Percentiles rank a stretch among this genome's conserved stretches.
Evolutionary conservation across 2,329 filamentous ascomycete species (phyloP).

Genomic region (Cladosporium colombiae): DNA sequence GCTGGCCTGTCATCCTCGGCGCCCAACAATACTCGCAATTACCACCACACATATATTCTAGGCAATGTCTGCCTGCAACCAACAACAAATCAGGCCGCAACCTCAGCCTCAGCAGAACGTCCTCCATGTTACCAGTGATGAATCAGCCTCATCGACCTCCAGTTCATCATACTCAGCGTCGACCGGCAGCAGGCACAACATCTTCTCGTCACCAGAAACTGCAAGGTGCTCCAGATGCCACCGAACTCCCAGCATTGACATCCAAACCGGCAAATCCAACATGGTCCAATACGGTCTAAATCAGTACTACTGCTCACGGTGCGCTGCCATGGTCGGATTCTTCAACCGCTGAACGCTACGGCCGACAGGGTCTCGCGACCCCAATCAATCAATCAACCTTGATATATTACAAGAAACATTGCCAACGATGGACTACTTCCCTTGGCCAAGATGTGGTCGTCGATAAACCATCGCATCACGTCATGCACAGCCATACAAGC

Average conservation of each 20-base stretch:
- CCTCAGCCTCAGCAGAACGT: slow-evolving; percentile 38
- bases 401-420: background rate
- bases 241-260: slow-evolving; percentile 37
- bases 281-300: slow-evolving; percentile 42
- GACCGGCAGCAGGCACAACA: slow-evolving; percentile 24
- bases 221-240: slow-evolving; percentile 41
- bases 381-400: background rate
- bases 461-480: background rate
- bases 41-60: background rate
- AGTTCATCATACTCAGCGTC: slow-evolving; percentile 24
- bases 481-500: background rate
- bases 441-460: background rate
- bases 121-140: slow-evolving; percentile 35
- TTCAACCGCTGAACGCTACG: slow-evolving; percentile 30
- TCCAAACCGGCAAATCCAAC: slow-evolving; percentile 37
- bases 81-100: slow-evolving; percentile 27
- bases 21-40: background rate
- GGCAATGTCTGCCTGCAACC: slow-evolving; percentile 9
- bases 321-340: slow-evolving; percentile 39
- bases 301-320: slow-evolving; percentile 41
- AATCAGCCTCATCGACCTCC: slow-evolving; percentile 27
- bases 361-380: background rate
- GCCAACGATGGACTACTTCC: background rate
- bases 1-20: background rate
- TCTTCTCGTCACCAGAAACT: slow-evolving; percentile 26